phyloP scores from a whole-genome alignment of 345 rosid species.

The Stellera chamaejasme region DNA sequence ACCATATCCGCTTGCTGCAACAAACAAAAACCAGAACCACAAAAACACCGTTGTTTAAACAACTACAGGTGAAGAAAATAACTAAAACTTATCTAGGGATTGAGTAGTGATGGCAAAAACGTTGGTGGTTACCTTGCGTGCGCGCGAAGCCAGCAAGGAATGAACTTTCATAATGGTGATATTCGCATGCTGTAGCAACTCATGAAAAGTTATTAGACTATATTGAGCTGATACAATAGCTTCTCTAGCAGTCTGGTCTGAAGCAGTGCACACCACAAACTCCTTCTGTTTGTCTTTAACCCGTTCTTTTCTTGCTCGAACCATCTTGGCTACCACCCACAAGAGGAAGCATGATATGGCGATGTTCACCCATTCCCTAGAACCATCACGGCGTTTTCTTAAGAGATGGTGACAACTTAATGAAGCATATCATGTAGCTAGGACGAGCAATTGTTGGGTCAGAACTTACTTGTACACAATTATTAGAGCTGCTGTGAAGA shows the following conservation, averaged over 20 bases:
- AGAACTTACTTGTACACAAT: conserved; percentile 52
- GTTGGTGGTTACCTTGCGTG: conserved; percentile 43
- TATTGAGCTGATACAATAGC: conserved; percentile 76
- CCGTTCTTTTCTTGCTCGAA: conserved; percentile 32
- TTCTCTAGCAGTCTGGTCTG: conserved; percentile 45
- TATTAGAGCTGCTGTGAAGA: conserved; percentile 22
- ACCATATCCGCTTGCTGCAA: conserved; percentile 62
- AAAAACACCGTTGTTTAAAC: background rate
- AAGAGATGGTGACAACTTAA: background rate
- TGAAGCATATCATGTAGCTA: background rate
- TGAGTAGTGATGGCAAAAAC: background rate
- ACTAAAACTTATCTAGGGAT: background rate
- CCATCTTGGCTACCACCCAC: conserved; percentile 46
- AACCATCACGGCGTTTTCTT: background rate
- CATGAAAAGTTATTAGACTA: conserved; percentile 42
- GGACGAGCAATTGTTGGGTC: background rate
- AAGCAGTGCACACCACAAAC: conserved; percentile 52
- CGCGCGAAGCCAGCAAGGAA: conserved; percentile 53
- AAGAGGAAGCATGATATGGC: conserved; percentile 49
- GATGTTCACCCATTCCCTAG: conserved; percentile 78
- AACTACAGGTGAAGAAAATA: no score
- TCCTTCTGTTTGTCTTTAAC: conserved; percentile 28
- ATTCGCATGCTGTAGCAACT: conserved; percentile 47
- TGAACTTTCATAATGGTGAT: conserved; percentile 54
- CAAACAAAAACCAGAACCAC: background rate